Base-by-base conservation (phyloP, 1,284 basidiomycete species). In the Vanrija sp. region DNA sequence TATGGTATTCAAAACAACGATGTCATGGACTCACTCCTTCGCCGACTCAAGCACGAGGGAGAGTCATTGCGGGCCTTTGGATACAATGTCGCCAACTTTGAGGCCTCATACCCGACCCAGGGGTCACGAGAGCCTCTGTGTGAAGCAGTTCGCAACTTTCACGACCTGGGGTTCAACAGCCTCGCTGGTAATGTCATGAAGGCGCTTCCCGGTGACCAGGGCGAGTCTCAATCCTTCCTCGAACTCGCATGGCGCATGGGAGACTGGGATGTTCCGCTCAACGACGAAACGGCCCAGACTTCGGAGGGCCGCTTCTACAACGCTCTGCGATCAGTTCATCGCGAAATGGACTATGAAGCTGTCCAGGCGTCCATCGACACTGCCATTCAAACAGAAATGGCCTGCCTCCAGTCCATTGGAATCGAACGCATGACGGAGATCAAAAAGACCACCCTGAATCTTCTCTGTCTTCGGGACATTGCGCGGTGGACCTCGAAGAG, bases 41-140 rank as follows among this genome's bases (percentile, higher is more conserved):
- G 85, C 59, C 85, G 91, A 4, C 86, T 95, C 56, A 88, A 91
- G 64, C 95, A 98, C 65, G 96, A 98, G 72, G 83, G 85, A 12
- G 86, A 93, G 67, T 96, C 93, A 87, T 85, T 88, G 39, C 88
- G 88, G 65, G 91, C 93, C 0, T 91, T 98, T 65, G 85, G 84
- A 40, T 89, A 92, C 65, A 89, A 96, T 63, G 91, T 91, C 12
- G 91, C 95, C 6, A 82, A 83, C 12, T 79, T 88, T 46, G 91
- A 96, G 70, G 83, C 85, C 78, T 12, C 12, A 28, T 29, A 46
- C 9, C 12, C 43, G 9, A 14, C 34, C 34, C 9, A 34, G 5
- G 34, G 34, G 12, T 34, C 34, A 34, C 34, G 14, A 34, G 34
- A 15, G 34, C 43, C 63, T 0, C 49, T 67, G 68, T 80, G 46